Evolutionary conservation across 495 filamentous ascomycete genomes (phyloP).

Genomic region (Penicillium egyptiacum): DNA sequence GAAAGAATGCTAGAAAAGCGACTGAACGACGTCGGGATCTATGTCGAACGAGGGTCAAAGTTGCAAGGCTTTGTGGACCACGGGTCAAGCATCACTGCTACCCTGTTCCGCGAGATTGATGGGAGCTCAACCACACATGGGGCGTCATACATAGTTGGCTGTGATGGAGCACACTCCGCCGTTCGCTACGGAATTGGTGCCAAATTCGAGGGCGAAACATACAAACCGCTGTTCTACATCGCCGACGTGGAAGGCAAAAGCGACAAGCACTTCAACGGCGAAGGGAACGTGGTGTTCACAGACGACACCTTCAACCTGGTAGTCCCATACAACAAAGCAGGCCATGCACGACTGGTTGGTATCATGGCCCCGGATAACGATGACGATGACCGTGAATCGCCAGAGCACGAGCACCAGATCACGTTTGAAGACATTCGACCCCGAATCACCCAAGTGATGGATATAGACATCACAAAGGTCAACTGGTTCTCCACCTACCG

Average conservation of each 20-base stretch:
- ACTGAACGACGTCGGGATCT: slow-evolving; percentile 31
- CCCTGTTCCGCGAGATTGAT: slow-evolving; percentile 15
- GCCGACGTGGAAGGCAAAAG: slow-evolving; percentile 34
- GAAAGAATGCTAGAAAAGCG: slow-evolving; percentile 37
- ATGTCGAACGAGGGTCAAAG: slow-evolving; percentile 33
- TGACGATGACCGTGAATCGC: background rate
- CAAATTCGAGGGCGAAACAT: slow-evolving; percentile 35
- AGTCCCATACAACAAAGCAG: slow-evolving; percentile 26
- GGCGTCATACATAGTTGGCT: slow-evolving; percentile 37
- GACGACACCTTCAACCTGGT: slow-evolving; percentile 31
- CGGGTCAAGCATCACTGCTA: slow-evolving; percentile 29
- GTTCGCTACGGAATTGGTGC: slow-evolving; percentile 32
- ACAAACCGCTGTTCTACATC: slow-evolving; percentile 36
- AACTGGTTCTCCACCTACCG: slow-evolving; percentile 41
- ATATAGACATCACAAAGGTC: slow-evolving; percentile 31
- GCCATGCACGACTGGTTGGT: slow-evolving; percentile 28
- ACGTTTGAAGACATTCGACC: slow-evolving; percentile 34
- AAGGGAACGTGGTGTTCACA: slow-evolving; percentile 33
- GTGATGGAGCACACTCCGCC: slow-evolving; percentile 37
- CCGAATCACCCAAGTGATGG: slow-evolving; percentile 18
- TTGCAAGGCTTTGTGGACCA: slow-evolving; percentile 30
- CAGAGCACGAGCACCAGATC: slow-evolving; percentile 17
- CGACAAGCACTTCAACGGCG: slow-evolving; percentile 35
- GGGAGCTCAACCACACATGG: slow-evolving; percentile 24
- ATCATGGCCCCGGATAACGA: slow-evolving; percentile 11